Conservation (phyloP, 208 protist species). For the Porcisia deanei region DNA sequence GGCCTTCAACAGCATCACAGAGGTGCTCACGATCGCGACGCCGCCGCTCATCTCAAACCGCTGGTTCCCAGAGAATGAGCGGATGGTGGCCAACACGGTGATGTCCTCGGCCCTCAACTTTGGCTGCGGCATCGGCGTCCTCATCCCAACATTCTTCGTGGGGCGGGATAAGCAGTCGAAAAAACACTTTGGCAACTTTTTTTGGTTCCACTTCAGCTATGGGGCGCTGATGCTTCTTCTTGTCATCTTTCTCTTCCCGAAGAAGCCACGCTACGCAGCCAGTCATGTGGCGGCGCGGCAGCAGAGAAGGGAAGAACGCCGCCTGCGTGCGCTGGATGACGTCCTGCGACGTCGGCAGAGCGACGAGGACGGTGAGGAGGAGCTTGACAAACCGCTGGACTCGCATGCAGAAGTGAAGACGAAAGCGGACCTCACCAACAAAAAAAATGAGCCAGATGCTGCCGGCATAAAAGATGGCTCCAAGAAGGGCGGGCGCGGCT, state of each 20-base stretch:
- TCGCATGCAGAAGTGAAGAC: background rate
- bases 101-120: constrained; percentile 67
- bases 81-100: constrained; percentile 71
- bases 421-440: background rate
- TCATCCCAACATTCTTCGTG: constrained; percentile 76
- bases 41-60: constrained; percentile 77
- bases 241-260: constrained; percentile 58
- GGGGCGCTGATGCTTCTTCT: constrained; percentile 38
- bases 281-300: constrained; percentile 56
- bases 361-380: constrained; percentile 20
- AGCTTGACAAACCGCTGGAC: background rate
- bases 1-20: constrained; percentile 69
- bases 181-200: constrained; percentile 65
- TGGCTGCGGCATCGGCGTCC: constrained; percentile 65
- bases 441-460: constrained; percentile 9
- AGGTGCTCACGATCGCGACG: constrained; percentile 78
- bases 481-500: background rate
- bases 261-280: constrained; percentile 42
- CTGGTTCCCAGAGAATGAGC: constrained; percentile 73
- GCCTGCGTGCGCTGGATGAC: constrained; percentile 24
- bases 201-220: constrained; percentile 72
- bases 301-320: constrained; percentile 41
- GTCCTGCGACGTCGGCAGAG: constrained; percentile 13
- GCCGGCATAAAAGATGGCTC: background rate
- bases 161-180: constrained; percentile 42